These are phyloP conservation scores for Pseudogymnoascus sp. DNA, from an alignment of 2,329 filamentous ascomycete genomes.

Conservation along the genomic window DNA sequence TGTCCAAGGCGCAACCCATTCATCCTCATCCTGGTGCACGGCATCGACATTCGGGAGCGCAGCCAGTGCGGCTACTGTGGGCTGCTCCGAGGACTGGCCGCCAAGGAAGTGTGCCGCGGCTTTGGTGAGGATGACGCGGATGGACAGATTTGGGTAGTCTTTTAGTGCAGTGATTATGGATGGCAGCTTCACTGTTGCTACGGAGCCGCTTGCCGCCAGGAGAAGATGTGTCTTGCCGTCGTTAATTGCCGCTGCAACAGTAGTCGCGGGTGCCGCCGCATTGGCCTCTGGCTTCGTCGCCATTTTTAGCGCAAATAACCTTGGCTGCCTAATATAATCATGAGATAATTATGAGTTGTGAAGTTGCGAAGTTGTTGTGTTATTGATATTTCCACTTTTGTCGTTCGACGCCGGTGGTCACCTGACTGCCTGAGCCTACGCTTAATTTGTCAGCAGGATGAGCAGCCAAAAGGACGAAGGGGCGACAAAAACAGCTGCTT, in stretches of 20 bases:
- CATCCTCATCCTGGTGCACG: constrained; percentile 75
- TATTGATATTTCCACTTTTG: background rate
- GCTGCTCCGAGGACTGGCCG: constrained; percentile 72
- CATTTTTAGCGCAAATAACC: background rate
- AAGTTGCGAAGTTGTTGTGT: constrained; percentile 1
- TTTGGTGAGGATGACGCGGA: constrained; percentile 75
- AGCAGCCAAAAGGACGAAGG: background rate
- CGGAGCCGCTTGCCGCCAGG: constrained; percentile 61
- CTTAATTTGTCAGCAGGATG: background rate
- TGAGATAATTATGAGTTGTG: background rate
- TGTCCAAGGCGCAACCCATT: constrained; percentile 74
- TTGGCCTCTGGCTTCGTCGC: background rate
- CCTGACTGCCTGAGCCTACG: background rate
- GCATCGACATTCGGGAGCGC: constrained; percentile 65
- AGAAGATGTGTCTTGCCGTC: constrained; percentile 55
- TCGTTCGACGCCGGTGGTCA: background rate
- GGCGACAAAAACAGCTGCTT: background rate
- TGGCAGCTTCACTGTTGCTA: constrained; percentile 82
- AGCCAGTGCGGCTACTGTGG: constrained; percentile 52
- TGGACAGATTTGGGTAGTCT: constrained; percentile 50
- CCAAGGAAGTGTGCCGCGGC: constrained; percentile 68
- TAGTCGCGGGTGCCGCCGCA: background rate
- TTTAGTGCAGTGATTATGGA: constrained; percentile 54
- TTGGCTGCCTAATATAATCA: background rate
- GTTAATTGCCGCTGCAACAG: constrained; percentile 17